Evolutionary conservation across 2,329 filamentous ascomycete species (phyloP), one percentile per base, ranked within the genome.

Genomic region (Aspergillus ustus): DNA sequence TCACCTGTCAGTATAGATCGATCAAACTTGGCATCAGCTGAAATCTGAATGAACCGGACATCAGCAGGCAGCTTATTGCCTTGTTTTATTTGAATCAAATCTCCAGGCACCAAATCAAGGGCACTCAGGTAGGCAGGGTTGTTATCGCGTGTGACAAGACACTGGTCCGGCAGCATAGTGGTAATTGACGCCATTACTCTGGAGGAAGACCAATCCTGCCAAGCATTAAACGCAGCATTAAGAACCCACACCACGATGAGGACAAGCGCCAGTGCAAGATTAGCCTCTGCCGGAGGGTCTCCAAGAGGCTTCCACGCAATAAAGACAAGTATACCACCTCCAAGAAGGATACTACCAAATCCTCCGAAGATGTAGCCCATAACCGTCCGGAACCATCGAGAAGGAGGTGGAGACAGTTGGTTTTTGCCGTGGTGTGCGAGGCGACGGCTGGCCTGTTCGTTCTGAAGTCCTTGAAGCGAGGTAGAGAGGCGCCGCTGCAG

Each of bases 161-260:
- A 91, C 61, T 87, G 82, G 67, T 92, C 90, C 0, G 91, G 91
- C n/a, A 93, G 81, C 90, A 93, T 91, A 19, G 85, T 89, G 52
- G 88, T 91, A 72, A 93, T 93, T 0, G 89, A 91, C 19, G 87
- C 85, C 91, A 93, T 93, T 59, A 92, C 90, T 5, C 88, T 81
- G 1, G 86, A 89, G 0, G 89, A 90, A 2, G 89, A 91, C 85
- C 90, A 93, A 72, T 93, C 91, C 70, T 89, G 87, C 81, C 84
- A 90, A 70, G 85, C 84, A 70, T 88, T 88, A 77, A 92, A 93
- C 2, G 80, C 84, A 64, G 89, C 90, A 68, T 90, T 87, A 45
- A 89, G 85, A 65, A 87, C 76, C 69, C 89, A 93, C 7, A 93
- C 90, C 6, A 86, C 84, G 1, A 89, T 73, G 6, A 93, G 78